Conservation (phyloP, 2,329 filamentous ascomycete species). For the Ophiostoma pallidulum region DNA sequence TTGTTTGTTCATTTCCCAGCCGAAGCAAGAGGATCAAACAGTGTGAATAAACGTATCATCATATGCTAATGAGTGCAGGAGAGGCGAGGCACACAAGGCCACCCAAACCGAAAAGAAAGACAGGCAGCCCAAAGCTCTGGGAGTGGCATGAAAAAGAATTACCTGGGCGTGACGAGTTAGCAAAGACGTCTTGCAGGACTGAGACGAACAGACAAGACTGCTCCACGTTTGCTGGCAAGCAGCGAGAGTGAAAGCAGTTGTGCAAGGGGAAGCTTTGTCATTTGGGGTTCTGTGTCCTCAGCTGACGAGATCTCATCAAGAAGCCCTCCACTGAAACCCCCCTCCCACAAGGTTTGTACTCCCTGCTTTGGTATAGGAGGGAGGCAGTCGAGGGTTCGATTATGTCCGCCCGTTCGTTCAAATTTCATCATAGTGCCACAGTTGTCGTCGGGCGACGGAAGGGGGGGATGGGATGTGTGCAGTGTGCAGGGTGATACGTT, state of each 20-base stretch:
- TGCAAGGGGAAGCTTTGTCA: too few species aligned
- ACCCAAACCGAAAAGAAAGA: not conserved
- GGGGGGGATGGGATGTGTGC: constrained; percentile 23
- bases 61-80: constrained; percentile 23
- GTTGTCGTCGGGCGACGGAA: constrained; percentile 12
- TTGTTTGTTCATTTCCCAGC: constrained; percentile 41
- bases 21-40: constrained; percentile 42
- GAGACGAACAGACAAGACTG: constrained; percentile 21
- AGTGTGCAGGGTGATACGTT: not conserved
- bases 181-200: constrained; percentile 5
- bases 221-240: too few species aligned
- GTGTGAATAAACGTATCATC: constrained; percentile 52
- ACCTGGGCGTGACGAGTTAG: constrained; percentile 23
- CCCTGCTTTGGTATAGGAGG: constrained; percentile 43
- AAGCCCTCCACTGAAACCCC: constrained; percentile 37
- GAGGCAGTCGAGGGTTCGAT: constrained; percentile 40
- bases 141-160: constrained; percentile 13
- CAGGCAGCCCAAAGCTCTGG: not conserved
- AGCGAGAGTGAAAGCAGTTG: too few species aligned
- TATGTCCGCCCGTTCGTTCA: constrained; percentile 65
- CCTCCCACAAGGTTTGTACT: constrained; percentile 53
- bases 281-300: constrained; percentile 36
- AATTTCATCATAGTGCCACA: constrained; percentile 47
- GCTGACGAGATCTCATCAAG: constrained; percentile 59
- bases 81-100: too few species aligned